Conservation (phyloP, 805 yeast species). For the Candida sithepensis region DNA sequence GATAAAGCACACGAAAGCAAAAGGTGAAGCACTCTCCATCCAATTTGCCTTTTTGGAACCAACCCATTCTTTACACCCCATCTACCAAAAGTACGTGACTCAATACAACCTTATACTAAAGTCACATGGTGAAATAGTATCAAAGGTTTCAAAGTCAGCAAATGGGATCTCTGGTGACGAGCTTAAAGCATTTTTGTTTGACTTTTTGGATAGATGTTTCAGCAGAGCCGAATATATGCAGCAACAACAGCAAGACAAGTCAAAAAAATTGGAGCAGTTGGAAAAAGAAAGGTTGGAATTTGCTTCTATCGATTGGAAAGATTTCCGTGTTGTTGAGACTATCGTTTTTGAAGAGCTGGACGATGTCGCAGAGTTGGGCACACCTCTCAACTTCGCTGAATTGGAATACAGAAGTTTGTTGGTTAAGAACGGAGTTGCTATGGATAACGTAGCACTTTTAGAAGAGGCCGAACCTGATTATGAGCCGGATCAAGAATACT, state of each 20-base stretch:
- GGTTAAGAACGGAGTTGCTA: slow-evolving; percentile 38
- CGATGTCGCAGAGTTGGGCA: slow-evolving; percentile 49
- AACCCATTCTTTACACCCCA: slow-evolving; percentile 54
- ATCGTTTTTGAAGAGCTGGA: slow-evolving; percentile 63
- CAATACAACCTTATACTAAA: slow-evolving; percentile 50
- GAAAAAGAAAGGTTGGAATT: slow-evolving; percentile 46
- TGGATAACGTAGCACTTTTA: slow-evolving; percentile 9
- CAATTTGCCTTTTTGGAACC: slow-evolving; percentile 68
- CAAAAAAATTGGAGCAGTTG: slow-evolving; percentile 29
- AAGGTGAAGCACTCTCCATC: slow-evolving; percentile 33
- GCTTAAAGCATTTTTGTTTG: slow-evolving; percentile 10
- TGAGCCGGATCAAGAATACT: slow-evolving; percentile 15
- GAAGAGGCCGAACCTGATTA: slow-evolving; percentile 41
- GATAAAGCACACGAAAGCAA: slow-evolving; percentile 19
- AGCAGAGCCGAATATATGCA: slow-evolving; percentile 53
- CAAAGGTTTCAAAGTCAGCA: slow-evolving; percentile 21
- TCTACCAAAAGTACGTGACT: slow-evolving; percentile 45
- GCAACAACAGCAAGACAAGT: slow-evolving; percentile 32
- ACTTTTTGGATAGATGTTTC: slow-evolving; percentile 44
- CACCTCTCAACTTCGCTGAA: slow-evolving; percentile 55
- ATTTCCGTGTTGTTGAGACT: slow-evolving; percentile 68
- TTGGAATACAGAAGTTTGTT: slow-evolving; percentile 60
- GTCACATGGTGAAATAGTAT: slow-evolving; percentile 19
- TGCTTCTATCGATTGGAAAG: slow-evolving; percentile 86
- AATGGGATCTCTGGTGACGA: background rate